Evolutionary conservation across 139 green algal species (phyloP).

Genomic region (Pseudopediastrum boryanum): DNA sequence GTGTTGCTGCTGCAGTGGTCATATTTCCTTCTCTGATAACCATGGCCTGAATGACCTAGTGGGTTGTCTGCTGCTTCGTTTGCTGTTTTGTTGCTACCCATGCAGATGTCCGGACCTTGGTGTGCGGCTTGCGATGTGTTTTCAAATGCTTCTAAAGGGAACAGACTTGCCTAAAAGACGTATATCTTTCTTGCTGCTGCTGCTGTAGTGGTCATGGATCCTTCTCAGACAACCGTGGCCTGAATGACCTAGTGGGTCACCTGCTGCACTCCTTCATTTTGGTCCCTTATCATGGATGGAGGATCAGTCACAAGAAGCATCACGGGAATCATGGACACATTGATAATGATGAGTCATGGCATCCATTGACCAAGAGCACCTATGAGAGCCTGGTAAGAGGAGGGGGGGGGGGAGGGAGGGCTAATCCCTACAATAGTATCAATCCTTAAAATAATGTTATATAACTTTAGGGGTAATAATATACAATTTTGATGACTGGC

Average conservation of each 20-base stretch:
- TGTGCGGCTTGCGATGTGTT: too few species aligned
- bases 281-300: slow-evolving; percentile 97
- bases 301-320: slow-evolving; percentile 92
- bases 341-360: slow-evolving; percentile 96
- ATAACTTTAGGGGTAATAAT: too few species aligned
- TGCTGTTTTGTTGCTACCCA: too few species aligned
- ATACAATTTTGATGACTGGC: too few species aligned
- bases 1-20: slow-evolving; percentile 61
- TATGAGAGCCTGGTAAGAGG: slow-evolving; percentile 61
- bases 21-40: slow-evolving; percentile 77
- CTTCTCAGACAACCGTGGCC: slow-evolving; percentile 56
- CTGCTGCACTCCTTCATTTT: slow-evolving; percentile 92
- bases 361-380: slow-evolving; percentile 73
- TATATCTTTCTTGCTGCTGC: background rate
- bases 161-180: too few species aligned
- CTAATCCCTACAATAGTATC: too few species aligned
- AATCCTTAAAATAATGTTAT: too few species aligned
- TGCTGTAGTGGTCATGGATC: slow-evolving; percentile 80
- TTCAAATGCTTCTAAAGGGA: too few species aligned
- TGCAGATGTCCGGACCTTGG: too few species aligned
- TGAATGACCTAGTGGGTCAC: slow-evolving; percentile 65
- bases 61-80: slow-evolving; percentile 88
- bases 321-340: slow-evolving; percentile 95
- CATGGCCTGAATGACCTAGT: slow-evolving; percentile 8
- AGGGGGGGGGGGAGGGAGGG: too few species aligned